Evolutionary conservation across 495 filamentous ascomycete species (phyloP), one percentile per base, ranked within the genome.

Genomic region (Evansstolkia leycettana): DNA sequence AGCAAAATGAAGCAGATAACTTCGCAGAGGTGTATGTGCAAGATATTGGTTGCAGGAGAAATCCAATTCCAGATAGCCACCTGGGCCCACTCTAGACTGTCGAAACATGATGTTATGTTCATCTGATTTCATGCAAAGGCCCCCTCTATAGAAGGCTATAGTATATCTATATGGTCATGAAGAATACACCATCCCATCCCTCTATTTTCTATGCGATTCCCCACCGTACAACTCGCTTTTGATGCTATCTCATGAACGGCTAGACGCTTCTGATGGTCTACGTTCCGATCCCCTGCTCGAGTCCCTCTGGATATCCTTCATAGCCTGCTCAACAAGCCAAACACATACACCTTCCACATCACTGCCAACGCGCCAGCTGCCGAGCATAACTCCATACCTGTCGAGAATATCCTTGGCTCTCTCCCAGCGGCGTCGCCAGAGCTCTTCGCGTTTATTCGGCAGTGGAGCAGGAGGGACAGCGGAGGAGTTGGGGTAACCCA

Each of bases 331-430:
- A 0, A 75, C 64, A 38, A 80, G 40, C 54, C 57, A 62, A 7
- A 69, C 49, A 41, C 61, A 65, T 20, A 76, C 64, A 35, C 71
- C 66, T 45, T 73, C 59, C 4, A 83, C 80, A 69, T 96, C 90
- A n/a, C 64, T 67, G 1, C 90, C 90, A 4, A 74, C 73, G 28
- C 85, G 70, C 90, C 90, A 98, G 39, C 73, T 88, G 39, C 81
- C 74, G 38, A 99, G 55, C 41, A 75, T 57, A 0, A 96, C 84
- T 2, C 81, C 82, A 33, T 73, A 62, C 0, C 66, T 51, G 3
- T 74, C 73, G 7, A 96, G 67, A 6, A 78, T 58, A 19, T 78
- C 69, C 37, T 80, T 75, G 1, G 92, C 90, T 6, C 75, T 61
- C 40, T 72, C 75, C 75, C 87, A 83, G 33, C 92, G 63, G 37